Percentiles rank a stretch among this genome's conserved stretches.
Evolutionary conservation across 176 grass and related monocot species (phyloP).

Genomic region (Lolium rigidum): DNA sequence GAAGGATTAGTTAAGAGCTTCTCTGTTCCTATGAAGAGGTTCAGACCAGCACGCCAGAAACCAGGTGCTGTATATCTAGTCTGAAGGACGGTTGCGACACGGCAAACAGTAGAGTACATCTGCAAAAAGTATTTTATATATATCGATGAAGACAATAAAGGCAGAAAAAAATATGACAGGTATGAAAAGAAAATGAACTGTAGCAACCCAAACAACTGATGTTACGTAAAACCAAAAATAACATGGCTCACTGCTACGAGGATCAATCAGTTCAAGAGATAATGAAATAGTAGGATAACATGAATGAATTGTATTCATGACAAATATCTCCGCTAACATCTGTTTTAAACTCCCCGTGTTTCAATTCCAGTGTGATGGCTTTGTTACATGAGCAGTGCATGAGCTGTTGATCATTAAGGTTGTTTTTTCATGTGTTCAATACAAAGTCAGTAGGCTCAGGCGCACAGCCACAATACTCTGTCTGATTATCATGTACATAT

Average conservation of each 20-base stretch:
- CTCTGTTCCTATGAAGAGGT: conserved; percentile 77
- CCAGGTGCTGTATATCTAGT: conserved; percentile 84
- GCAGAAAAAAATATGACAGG: conserved; percentile 24
- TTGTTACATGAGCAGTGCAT: neutral
- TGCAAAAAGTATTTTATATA: conserved; percentile 33
- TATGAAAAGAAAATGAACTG: neutral
- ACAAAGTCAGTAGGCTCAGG: neutral
- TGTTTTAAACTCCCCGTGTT: neutral
- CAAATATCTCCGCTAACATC: neutral
- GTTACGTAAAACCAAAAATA: conserved; percentile 16
- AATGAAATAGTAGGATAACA: neutral
- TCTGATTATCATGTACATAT: too few species aligned
- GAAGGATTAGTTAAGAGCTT: conserved; percentile 56
- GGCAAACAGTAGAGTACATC: conserved; percentile 78
- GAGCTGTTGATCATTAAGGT: neutral
- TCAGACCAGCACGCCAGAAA: conserved; percentile 87
- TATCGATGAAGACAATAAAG: neutral
- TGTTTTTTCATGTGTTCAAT: neutral
- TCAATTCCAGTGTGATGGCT: neutral
- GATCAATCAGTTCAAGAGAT: conserved; percentile 26
- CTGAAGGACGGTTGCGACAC: conserved; percentile 86
- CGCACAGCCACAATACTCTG: neutral
- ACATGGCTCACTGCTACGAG: neutral
- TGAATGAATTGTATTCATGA: neutral
- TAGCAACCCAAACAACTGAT: conserved; percentile 23